Conservation (phyloP, 1,284 basidiomycete species). For the Fistulinella staudtii region DNA sequence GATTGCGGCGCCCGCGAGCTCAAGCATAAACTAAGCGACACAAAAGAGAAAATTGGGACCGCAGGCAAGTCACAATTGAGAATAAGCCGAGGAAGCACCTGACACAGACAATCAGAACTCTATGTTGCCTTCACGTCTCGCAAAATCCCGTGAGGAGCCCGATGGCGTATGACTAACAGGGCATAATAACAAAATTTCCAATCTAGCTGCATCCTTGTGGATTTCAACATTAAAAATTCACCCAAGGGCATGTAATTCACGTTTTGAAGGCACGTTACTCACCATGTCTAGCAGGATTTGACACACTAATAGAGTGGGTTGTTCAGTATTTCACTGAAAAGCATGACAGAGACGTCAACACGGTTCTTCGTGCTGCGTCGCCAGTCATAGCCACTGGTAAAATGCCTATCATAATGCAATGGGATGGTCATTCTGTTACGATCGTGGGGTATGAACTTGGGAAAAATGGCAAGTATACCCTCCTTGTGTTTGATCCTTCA, state of each 20-base stretch:
- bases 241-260: conserved; percentile 41
- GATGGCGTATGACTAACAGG: neutral
- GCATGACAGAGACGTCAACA: conserved; percentile 39
- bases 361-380: conserved; percentile 44
- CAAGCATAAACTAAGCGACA: conserved; percentile 53
- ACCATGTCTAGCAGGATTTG: conserved; percentile 20
- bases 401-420: conserved; percentile 80
- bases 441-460: conserved; percentile 77
- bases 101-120: conserved; percentile 8
- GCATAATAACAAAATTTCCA: conserved; percentile 1
- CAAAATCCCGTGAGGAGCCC: conserved; percentile 66
- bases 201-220: conserved; percentile 56
- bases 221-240: conserved; percentile 48
- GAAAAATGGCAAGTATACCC: conserved; percentile 52
- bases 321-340: conserved; percentile 57
- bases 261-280: neutral
- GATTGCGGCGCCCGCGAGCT: conserved; percentile 60
- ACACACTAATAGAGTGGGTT: conserved; percentile 60
- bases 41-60: conserved; percentile 77
- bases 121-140: conserved; percentile 67
- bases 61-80: too few species aligned
- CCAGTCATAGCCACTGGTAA: conserved; percentile 55
- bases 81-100: too few species aligned
- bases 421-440: conserved; percentile 79
- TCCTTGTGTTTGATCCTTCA: conserved; percentile 79